phyloP scores from a whole-genome alignment of 805 yeast genomes.

The Wickerhamomyces canadensis region DNA sequence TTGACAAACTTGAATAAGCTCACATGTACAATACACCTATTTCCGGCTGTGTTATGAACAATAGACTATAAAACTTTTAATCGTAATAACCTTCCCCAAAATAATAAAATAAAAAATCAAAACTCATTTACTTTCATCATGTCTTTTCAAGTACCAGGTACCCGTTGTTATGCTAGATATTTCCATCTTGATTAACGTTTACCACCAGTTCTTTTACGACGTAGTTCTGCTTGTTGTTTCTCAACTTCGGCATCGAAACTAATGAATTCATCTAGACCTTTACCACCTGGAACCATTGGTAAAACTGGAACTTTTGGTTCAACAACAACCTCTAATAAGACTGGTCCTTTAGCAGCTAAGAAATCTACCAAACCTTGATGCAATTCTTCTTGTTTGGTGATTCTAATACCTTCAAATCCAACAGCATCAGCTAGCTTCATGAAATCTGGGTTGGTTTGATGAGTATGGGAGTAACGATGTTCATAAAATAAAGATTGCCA shows the following conservation, averaged over 20 bases:
- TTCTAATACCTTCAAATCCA: conserved; percentile 82
- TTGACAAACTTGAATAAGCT: too few relatives aligned
- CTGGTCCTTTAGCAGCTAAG: conserved; percentile 68
- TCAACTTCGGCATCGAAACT: conserved; percentile 80
- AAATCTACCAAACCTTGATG: conserved; percentile 56
- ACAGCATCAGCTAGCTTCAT: conserved; percentile 90
- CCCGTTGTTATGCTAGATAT: too few relatives aligned
- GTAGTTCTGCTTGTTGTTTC: conserved; percentile 58
- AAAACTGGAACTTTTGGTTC: conserved; percentile 91
- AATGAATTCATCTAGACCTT: conserved; percentile 89
- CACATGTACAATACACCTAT: too few relatives aligned
- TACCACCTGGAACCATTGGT: conserved; percentile 98
- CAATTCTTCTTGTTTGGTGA: conserved; percentile 63
- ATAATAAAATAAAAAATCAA: too few relatives aligned
- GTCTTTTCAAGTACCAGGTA: not conserved
- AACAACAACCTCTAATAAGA: conserved; percentile 82
- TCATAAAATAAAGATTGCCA: conserved; percentile 98
- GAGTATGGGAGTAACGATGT: conserved; percentile 96
- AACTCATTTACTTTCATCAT: too few relatives aligned
- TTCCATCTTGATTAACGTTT: too few relatives aligned
- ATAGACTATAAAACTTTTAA: too few relatives aligned
- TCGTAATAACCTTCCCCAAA: too few relatives aligned
- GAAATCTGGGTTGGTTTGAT: conserved; percentile 92
- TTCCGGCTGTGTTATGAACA: too few relatives aligned
- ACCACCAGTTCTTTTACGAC: conserved; percentile 71